Evolutionary conservation across 108 stramenopile species (phyloP).

Genomic region (Bacterosira constricta): DNA sequence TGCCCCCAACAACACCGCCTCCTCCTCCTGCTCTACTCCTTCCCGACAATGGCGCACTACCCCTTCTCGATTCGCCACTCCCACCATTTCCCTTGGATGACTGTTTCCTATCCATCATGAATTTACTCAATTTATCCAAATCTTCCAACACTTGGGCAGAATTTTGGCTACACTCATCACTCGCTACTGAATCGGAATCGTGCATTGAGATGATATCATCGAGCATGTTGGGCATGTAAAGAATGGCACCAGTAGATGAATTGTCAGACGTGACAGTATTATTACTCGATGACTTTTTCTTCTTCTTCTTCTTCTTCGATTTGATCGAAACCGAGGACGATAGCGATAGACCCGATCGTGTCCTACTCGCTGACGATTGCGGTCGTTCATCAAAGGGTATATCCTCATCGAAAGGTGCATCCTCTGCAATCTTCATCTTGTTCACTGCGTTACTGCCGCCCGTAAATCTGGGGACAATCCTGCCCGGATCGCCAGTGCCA

Average conservation of each 20-base stretch:
- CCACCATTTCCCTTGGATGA: conserved; percentile 11
- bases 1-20: neutral
- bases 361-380: too few species aligned
- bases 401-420: conserved; percentile 39
- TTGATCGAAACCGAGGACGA: too few species aligned
- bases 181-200: conserved; percentile 15
- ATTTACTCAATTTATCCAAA: conserved; percentile 26
- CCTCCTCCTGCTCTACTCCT: neutral
- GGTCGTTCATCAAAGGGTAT: conserved; percentile 43
- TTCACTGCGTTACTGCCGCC: conserved; percentile 7
- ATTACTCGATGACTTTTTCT: too few species aligned
- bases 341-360: too few species aligned
- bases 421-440: conserved; percentile 22
- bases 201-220: neutral
- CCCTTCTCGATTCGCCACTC: neutral
- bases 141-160: conserved; percentile 28
- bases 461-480: neutral
- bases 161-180: conserved; percentile 10
- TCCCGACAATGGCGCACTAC: neutral
- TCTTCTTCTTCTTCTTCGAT: neutral
- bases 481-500: conserved; percentile 3
- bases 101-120: conserved; percentile 32
- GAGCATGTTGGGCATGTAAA: conserved; percentile 2
- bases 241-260: too few species aligned
- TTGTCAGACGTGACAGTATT: too few species aligned